These are phyloP conservation scores for Heliosperma pusillum DNA, from an alignment of 148 eudicot genomes.

Conservation along the genomic window DNA sequence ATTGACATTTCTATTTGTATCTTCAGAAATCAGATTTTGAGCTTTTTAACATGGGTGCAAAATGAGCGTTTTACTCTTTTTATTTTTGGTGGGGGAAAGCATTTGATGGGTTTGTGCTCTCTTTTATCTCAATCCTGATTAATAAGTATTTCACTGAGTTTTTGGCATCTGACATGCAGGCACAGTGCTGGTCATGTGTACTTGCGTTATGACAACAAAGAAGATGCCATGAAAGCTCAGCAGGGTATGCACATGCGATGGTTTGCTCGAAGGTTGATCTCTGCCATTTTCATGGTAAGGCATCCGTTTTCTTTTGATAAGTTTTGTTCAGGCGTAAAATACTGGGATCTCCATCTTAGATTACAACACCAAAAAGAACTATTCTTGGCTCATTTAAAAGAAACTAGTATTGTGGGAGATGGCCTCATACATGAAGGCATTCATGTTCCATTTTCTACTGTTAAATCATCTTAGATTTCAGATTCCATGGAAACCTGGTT, in stretches of 20 bases:
- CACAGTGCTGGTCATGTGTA: conserved; percentile 90
- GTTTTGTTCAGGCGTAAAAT: too few relatives aligned
- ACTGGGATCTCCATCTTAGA: too few relatives aligned
- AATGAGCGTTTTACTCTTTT: neutral
- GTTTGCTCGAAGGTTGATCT: conserved; percentile 87
- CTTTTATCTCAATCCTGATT: neutral
- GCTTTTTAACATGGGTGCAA: neutral
- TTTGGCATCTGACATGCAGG: conserved; percentile 35
- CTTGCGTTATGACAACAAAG: conserved; percentile 68
- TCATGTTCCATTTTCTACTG: neutral
- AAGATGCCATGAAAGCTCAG: conserved; percentile 75
- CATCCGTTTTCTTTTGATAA: neutral
- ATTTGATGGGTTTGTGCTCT: neutral
- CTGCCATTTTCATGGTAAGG: conserved; percentile 84
- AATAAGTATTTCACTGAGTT: neutral
- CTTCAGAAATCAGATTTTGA: neutral
- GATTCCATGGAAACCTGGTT: neutral
- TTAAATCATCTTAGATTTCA: neutral
- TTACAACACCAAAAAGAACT: too few relatives aligned
- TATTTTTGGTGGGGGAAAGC: neutral
- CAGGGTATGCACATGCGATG: conserved; percentile 85
- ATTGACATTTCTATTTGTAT: neutral
- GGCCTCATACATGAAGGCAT: neutral
- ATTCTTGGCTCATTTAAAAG: too few relatives aligned
- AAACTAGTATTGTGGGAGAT: too few relatives aligned